A percentile compares a stretch with the other conserved stretches of the same genome.
phyloP scores from a whole-genome alignment of 23 red algal genomes.

The Cyanidium caldarium region DNA sequence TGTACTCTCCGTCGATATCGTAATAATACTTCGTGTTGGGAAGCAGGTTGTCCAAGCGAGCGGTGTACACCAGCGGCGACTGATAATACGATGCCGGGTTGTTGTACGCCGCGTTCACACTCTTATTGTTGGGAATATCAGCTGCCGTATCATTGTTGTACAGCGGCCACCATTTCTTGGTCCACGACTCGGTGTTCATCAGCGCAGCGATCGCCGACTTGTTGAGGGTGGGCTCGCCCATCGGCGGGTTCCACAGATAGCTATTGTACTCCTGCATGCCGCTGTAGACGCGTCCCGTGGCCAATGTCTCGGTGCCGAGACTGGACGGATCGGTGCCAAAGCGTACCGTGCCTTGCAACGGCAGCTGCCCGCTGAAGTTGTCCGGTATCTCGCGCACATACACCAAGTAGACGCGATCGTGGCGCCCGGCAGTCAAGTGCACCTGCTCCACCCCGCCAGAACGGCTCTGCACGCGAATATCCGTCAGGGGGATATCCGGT shows the following conservation, averaged over 20 bases:
- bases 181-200: not conserved
- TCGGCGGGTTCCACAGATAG: slow-evolving; percentile 7
- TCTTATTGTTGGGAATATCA: not conserved
- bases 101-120: not conserved
- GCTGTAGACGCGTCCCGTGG: not conserved
- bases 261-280: slow-evolving; percentile 10
- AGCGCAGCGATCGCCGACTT: not conserved
- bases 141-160: slow-evolving; percentile 7
- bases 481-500: not conserved
- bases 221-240: not conserved
- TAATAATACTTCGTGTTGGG: slow-evolving; percentile 3
- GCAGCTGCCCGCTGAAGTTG: not conserved
- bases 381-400: not conserved
- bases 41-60: not conserved
- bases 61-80: slow-evolving; percentile 1
- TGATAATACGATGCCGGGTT: slow-evolving; percentile 1
- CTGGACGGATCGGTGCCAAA: not conserved
- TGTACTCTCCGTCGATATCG: not conserved
- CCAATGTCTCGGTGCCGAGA: not conserved
- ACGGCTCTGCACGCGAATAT: not conserved
- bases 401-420: not conserved
- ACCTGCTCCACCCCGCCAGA: not conserved
- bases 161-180: not conserved
- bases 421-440: not conserved
- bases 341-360: not conserved